phyloP scores from a whole-genome alignment of 2,329 filamentous ascomycete species.

The Hymenoscyphus repandus region DNA sequence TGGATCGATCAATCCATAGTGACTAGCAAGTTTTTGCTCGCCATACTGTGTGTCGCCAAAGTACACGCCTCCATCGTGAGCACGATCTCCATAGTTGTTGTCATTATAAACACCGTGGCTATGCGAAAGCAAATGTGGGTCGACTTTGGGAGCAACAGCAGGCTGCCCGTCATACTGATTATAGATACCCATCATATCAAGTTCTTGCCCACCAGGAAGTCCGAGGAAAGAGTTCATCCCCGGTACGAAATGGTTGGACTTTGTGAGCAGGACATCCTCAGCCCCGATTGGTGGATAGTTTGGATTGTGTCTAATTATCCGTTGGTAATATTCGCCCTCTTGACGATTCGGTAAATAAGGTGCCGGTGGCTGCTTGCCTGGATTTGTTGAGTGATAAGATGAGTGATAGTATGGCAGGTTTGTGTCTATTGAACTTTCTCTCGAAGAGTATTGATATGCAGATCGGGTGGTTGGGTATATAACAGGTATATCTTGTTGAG shows the following conservation, averaged over 20 bases:
- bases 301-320: conserved; percentile 22
- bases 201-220: conserved; percentile 33
- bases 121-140: conserved; percentile 25
- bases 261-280: conserved; percentile 41
- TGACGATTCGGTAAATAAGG: conserved; percentile 38
- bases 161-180: conserved; percentile 12
- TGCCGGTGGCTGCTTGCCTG: conserved; percentile 42
- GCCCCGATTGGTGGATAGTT: conserved; percentile 17
- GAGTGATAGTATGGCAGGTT: conserved; percentile 33
- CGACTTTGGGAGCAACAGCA: conserved; percentile 16
- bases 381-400: conserved; percentile 47
- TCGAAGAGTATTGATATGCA: conserved; percentile 27
- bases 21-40: conserved; percentile 20
- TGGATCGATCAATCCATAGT: conserved; percentile 12
- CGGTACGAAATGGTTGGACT: conserved; percentile 28
- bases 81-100: conserved; percentile 11
- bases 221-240: conserved; percentile 32
- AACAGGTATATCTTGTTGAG: conserved; percentile 16
- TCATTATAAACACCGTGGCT: conserved; percentile 18
- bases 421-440: conserved; percentile 28
- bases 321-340: conserved; percentile 46
- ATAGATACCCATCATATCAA: conserved; percentile 24
- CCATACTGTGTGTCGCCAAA: conserved; percentile 18
- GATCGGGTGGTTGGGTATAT: conserved; percentile 26
- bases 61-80: conserved; percentile 19